Base-by-base conservation (phyloP, 345 rosid genomes). In the Mallotus nudiflorus region DNA sequence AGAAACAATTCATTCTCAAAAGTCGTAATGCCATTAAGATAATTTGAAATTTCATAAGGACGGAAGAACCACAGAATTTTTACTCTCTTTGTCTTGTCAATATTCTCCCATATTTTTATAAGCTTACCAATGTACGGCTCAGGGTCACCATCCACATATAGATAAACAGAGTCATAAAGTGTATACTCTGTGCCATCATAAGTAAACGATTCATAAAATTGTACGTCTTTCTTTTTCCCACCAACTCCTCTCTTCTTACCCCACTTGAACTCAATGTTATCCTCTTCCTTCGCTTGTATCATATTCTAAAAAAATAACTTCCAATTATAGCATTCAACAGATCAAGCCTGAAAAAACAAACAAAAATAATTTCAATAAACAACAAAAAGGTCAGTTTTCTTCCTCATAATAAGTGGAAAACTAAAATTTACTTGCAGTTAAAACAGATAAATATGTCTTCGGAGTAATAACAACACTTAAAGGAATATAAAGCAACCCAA, bases 11-110 rank as follows among this genome's bases (percentile, higher is more conserved):
- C 99, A 70, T 95, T 90, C 67, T 70, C 73, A 28, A 57, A 75
- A 35, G 57, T 3, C 66, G 66, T 75, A 48, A 75, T 80, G 73
- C 65, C 77, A 57, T 77, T 75, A 45, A 89, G 84, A 81, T 66
- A 80, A 27, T 78, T 70, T 9, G 69, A 45, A 60, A 95, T 81
- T 81, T 95, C 99, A 62, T 44, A 66, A 35, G 96, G 91, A 50
- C 76, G 89, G 73, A 90, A 85, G 71, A 86, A 88, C 99, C 99
- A 95, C 44, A 92, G 84, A 71, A 89, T 73, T 85, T 85, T 90
- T 65, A 86, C 86, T 77, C 66, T 83, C 73, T 81, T 91, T 2
- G 73, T 35, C 80, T 78, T 82, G 62, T 82, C 71, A 31, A 81
- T 11, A 52, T 50, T 62, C 79, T 95, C 97, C 92, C 96, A 92